phyloP scores from a whole-genome alignment of 2,329 filamentous ascomycete genomes.

The Exophiala phaeomuriformis region DNA sequence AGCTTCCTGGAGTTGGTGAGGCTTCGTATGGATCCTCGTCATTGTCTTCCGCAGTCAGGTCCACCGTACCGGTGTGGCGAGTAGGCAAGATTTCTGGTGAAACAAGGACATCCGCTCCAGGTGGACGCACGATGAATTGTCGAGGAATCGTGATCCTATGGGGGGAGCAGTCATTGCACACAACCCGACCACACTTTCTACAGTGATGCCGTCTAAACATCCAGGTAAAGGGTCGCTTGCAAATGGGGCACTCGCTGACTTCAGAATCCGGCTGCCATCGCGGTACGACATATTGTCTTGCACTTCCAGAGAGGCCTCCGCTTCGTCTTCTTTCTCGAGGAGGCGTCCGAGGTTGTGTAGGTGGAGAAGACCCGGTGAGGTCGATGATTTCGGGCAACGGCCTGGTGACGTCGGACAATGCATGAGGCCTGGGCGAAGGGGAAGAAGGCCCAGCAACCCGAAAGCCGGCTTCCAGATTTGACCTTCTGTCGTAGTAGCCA shows the following conservation, averaged over 20 bases:
- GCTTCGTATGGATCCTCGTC: slow-evolving; percentile 18
- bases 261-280: slow-evolving; percentile 85
- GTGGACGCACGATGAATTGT: slow-evolving; percentile 82
- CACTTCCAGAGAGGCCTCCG: slow-evolving; percentile 18
- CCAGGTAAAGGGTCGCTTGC: slow-evolving; percentile 68
- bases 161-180: slow-evolving; percentile 82
- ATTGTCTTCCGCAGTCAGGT: slow-evolving; percentile 40
- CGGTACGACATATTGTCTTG: slow-evolving; percentile 54
- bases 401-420: slow-evolving; percentile 5
- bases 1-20: background rate
- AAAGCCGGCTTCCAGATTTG: slow-evolving; percentile 13
- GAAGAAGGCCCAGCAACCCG: slow-evolving; percentile 28
- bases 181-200: slow-evolving; percentile 89
- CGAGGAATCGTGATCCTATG: slow-evolving; percentile 91
- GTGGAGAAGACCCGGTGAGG: slow-evolving; percentile 27
- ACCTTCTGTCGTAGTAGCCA: slow-evolving; percentile 17
- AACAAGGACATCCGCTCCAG: slow-evolving; percentile 40
- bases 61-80: slow-evolving; percentile 43
- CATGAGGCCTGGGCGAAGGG: slow-evolving; percentile 25
- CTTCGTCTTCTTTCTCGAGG: slow-evolving; percentile 14
- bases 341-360: slow-evolving; percentile 20
- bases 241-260: slow-evolving; percentile 78
- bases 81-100: slow-evolving; percentile 27
- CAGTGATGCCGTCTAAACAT: slow-evolving; percentile 91
- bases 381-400: slow-evolving; percentile 23